A percentile compares a stretch with the other conserved stretches of the same genome.
Conservation (phyloP, 805 yeast species). For the Metschnikowia similis region DNA sequence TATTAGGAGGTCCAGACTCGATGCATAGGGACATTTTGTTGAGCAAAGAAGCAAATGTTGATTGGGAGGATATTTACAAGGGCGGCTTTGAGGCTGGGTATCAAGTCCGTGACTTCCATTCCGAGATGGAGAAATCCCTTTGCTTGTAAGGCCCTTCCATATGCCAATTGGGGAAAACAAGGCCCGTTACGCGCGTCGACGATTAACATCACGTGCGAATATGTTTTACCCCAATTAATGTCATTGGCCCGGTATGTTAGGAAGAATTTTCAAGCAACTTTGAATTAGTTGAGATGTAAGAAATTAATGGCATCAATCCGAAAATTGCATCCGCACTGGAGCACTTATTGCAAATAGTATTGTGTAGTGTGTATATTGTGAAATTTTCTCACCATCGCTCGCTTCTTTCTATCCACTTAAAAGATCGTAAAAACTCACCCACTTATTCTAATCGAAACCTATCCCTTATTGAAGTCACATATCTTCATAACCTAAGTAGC, state of each 20-base stretch:
- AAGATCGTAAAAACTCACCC: background rate
- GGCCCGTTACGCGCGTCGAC: background rate
- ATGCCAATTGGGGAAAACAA: background rate
- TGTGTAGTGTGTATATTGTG: background rate
- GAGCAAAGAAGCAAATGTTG: constrained; percentile 72
- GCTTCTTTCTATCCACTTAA: constrained; percentile 1
- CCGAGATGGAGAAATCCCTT: constrained; percentile 65
- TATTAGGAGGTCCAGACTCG: constrained; percentile 54
- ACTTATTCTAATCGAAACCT: background rate
- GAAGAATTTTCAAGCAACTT: background rate
- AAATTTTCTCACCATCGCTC: constrained; percentile 6
- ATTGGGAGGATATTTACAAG: constrained; percentile 90
- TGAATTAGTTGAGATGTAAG: background rate
- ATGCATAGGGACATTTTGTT: constrained; percentile 73
- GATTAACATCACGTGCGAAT: background rate
- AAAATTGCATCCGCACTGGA: background rate
- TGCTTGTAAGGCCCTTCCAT: constrained; percentile 34
- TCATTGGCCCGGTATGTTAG: background rate
- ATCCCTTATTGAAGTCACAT: background rate
- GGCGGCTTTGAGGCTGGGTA: constrained; percentile 46
- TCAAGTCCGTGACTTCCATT: constrained; percentile 55
- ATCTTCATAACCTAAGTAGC: background rate
- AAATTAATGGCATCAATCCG: too few species aligned
- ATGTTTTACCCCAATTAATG: background rate
- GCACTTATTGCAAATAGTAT: background rate